Evolutionary conservation across 1,139 yeast species (phyloP).

Genomic region (Sugiyamaella pinicola): DNA sequence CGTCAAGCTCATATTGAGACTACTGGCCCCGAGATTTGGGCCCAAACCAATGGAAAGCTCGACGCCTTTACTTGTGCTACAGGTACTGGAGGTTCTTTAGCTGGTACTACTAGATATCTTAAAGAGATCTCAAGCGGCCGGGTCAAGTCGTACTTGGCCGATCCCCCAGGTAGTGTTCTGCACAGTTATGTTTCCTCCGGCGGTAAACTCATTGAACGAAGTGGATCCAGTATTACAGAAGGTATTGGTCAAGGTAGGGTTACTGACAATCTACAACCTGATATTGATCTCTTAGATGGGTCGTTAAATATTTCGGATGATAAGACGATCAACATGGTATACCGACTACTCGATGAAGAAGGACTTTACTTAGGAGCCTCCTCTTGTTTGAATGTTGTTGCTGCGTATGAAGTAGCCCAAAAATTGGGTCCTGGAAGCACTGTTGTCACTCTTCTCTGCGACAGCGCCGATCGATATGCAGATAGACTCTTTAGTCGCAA

Average conservation of each 20-base stretch:
- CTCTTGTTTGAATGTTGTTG: slow-evolving; percentile 79
- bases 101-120: slow-evolving; percentile 76
- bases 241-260: slow-evolving; percentile 96
- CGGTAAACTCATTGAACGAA: slow-evolving; percentile 61
- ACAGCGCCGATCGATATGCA: slow-evolving; percentile 85
- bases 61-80: slow-evolving; percentile 88
- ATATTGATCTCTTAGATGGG: slow-evolving; percentile 75
- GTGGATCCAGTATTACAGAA: slow-evolving; percentile 87
- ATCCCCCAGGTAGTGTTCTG: slow-evolving; percentile 90
- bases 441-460: slow-evolving; percentile 83
- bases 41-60: slow-evolving; percentile 77
- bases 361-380: slow-evolving; percentile 92
- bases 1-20: slow-evolving; percentile 88
- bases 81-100: slow-evolving; percentile 90
- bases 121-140: slow-evolving; percentile 62
- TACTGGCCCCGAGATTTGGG: slow-evolving; percentile 93
- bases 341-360: slow-evolving; percentile 80
- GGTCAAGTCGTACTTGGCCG: slow-evolving; percentile 72
- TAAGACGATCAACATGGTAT: slow-evolving; percentile 77
- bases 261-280: slow-evolving; percentile 77
- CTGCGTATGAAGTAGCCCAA: slow-evolving; percentile 73
- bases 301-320: slow-evolving; percentile 69
- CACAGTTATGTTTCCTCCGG: slow-evolving; percentile 73
- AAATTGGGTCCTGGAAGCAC: slow-evolving; percentile 78
- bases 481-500: slow-evolving; percentile 73